These are phyloP conservation scores for Micromonas commoda DNA, from an alignment of 139 green algal species.

Conservation along the genomic window DNA sequence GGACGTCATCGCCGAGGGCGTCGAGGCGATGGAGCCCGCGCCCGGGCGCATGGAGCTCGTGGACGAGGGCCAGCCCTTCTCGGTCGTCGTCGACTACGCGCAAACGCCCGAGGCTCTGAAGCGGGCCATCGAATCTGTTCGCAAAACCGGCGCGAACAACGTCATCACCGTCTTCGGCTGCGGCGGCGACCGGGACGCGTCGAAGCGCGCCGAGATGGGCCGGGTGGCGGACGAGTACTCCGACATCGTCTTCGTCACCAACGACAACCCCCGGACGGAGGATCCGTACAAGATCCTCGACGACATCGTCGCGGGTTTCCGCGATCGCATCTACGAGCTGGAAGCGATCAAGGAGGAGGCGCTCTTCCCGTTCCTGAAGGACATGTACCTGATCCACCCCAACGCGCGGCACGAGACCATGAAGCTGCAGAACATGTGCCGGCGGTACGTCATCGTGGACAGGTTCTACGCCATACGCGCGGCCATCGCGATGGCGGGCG, in stretches of 20 bases:
- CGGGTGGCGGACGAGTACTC: slow-evolving; percentile 71
- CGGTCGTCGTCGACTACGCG: slow-evolving; percentile 86
- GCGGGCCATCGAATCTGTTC: slow-evolving; percentile 59
- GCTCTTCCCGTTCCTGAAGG: slow-evolving; percentile 15
- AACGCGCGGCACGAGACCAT: slow-evolving; percentile 15
- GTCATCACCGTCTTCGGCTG: slow-evolving; percentile 81
- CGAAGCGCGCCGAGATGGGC: slow-evolving; percentile 65
- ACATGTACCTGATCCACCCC: slow-evolving; percentile 26
- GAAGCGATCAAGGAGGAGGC: slow-evolving; percentile 48
- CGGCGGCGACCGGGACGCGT: slow-evolving; percentile 52
- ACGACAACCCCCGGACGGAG: slow-evolving; percentile 71
- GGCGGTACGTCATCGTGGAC: slow-evolving; percentile 62
- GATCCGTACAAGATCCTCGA: slow-evolving; percentile 37
- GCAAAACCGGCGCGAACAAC: slow-evolving; percentile 30
- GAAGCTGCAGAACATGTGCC: slow-evolving; percentile 18
- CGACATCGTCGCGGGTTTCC: slow-evolving; percentile 18
- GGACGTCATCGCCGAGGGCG: slow-evolving; percentile 36
- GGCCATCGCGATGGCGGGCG: slow-evolving; percentile 81
- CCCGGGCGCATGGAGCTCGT: slow-evolving; percentile 69
- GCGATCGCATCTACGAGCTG: slow-evolving; percentile 7
- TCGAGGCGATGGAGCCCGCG: slow-evolving; percentile 73
- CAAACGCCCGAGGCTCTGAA: slow-evolving; percentile 62
- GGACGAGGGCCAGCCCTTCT: slow-evolving; percentile 83
- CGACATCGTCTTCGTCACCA: slow-evolving; percentile 89
- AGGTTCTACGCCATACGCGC: slow-evolving; percentile 78